Conservation (phyloP, 371 early-diverging fungal species). For the Mortierella sp. region DNA sequence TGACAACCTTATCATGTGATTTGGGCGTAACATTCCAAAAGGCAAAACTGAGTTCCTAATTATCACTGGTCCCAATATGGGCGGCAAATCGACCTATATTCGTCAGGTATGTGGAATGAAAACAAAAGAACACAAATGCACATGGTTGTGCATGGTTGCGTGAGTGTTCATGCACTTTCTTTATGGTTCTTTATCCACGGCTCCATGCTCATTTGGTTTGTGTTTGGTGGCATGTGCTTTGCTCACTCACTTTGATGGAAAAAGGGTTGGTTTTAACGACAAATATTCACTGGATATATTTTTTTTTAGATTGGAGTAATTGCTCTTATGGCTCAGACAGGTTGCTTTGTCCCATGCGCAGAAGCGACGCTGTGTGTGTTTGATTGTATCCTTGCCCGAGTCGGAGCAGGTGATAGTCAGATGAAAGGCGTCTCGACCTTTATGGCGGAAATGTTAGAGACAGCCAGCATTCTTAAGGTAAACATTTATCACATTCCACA, state of each 20-base stretch:
- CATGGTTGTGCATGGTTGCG: slow-evolving; percentile 5
- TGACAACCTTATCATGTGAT: slow-evolving; percentile 3
- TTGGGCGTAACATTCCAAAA: slow-evolving; percentile 18
- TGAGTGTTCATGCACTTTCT: slow-evolving; percentile 32
- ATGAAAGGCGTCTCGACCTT: slow-evolving; percentile 97
- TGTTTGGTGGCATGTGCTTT: slow-evolving; percentile 18
- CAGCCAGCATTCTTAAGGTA: slow-evolving; percentile 91
- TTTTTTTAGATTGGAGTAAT: slow-evolving; percentile 84
- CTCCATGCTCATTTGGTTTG: slow-evolving; percentile 20
- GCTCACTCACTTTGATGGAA: not conserved
- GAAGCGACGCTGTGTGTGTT: slow-evolving; percentile 86
- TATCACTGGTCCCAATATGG: slow-evolving; percentile 98
- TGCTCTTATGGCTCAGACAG: slow-evolving; percentile 97
- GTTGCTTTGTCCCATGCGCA: slow-evolving; percentile 97
- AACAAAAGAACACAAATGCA: not conserved
- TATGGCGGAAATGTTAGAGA: slow-evolving; percentile 99
- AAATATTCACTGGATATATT: too few relatives aligned
- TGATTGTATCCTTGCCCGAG: slow-evolving; percentile 94
- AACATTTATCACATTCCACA: slow-evolving; percentile 4
- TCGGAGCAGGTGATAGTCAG: slow-evolving; percentile 97
- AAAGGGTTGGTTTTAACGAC: not conserved
- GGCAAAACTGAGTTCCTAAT: slow-evolving; percentile 77
- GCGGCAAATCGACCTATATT: slow-evolving; percentile 97
- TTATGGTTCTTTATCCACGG: not conserved
- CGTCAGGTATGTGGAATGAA: slow-evolving; percentile 75